phyloP scores from a whole-genome alignment of 768 basidiomycete genomes.

The Trametes cinnabarina region DNA sequence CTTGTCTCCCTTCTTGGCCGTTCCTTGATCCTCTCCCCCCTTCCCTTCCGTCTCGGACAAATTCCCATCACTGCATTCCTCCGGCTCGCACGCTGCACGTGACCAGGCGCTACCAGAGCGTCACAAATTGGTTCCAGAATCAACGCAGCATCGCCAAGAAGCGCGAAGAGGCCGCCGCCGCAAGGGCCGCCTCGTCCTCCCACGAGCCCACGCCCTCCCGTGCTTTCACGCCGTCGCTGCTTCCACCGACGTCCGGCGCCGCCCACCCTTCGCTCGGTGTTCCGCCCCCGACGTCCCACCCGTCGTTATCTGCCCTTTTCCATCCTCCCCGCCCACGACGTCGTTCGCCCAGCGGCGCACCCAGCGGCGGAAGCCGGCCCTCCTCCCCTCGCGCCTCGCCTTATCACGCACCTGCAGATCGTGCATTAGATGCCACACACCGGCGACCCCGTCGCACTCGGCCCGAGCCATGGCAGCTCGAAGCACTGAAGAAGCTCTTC shows the following conservation, averaged over 20 bases:
- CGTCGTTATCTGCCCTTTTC: conserved; percentile 40
- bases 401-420: conserved; percentile 20
- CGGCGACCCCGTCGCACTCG: conserved; percentile 66
- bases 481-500: conserved; percentile 69
- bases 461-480: conserved; percentile 76
- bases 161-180: conserved; percentile 46
- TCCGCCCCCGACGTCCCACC: conserved; percentile 48
- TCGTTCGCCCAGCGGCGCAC: conserved; percentile 35
- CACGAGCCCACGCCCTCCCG: conserved; percentile 17
- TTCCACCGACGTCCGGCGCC: conserved; percentile 28
- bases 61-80: conserved; percentile 10
- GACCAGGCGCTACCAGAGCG: conserved; percentile 69
- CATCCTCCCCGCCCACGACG: conserved; percentile 34
- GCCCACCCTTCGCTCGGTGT: conserved; percentile 32
- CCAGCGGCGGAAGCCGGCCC: conserved; percentile 23
- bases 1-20: conserved; percentile 21
- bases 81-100: background rate
- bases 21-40: conserved; percentile 11
- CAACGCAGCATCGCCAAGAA: conserved; percentile 78
- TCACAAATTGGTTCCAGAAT: conserved; percentile 88
- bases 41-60: conserved; percentile 18
- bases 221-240: conserved; percentile 28
- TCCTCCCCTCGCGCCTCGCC: conserved; percentile 29
- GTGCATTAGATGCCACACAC: conserved; percentile 11
- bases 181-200: conserved; percentile 27